Percentiles rank a stretch among this genome's conserved stretches.
phyloP scores from a whole-genome alignment of 1,284 basidiomycete genomes.

The Rhodotorula glutinis region DNA sequence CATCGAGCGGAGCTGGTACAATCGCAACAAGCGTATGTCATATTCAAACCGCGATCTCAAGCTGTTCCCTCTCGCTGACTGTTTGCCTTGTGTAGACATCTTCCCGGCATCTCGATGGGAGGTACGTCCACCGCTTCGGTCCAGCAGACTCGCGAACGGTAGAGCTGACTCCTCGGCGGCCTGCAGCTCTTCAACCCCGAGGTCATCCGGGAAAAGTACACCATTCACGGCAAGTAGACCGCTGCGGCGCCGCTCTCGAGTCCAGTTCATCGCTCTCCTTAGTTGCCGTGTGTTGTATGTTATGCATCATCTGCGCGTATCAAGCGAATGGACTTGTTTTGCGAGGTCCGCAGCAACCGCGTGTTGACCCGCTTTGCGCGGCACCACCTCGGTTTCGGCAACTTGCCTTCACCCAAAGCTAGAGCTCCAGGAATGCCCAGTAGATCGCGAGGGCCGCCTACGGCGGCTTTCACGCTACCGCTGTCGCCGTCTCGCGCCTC shows the following conservation, averaged over 20 bases:
- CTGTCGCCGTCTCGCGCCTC: neutral
- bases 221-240: conserved; percentile 32
- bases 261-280: neutral
- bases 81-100: conserved; percentile 24
- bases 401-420: no score
- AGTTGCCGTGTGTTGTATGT: no score
- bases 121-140: conserved; percentile 2
- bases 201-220: conserved; percentile 33
- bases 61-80: no score
- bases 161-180: neutral
- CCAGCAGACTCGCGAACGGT: no score
- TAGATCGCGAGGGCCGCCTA: neutral
- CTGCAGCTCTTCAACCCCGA: conserved; percentile 39
- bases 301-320: no score
- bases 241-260: neutral
- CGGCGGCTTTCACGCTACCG: neutral
- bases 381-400: no score
- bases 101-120: conserved; percentile 41
- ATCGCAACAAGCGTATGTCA: conserved; percentile 69
- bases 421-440: no score
- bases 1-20: conserved; percentile 92
- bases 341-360: no score
- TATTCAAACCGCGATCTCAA: neutral
- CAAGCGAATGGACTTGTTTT: no score
- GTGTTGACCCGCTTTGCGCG: no score